Conservation (phyloP, 768 basidiomycete species). For the Heimioporus sp. region DNA sequence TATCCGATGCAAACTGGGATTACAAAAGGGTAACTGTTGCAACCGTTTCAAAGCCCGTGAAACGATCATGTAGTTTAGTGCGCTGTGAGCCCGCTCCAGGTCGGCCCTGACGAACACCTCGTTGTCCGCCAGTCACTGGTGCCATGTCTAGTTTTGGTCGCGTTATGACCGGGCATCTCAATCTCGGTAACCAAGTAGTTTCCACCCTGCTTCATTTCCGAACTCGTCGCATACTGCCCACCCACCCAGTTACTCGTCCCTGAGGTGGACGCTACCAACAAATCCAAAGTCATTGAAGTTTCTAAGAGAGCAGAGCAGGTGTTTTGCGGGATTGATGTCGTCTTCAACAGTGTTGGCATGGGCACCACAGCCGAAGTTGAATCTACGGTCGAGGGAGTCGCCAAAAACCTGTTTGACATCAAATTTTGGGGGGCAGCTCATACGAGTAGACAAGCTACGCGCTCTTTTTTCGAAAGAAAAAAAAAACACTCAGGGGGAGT, state of each 20-base stretch:
- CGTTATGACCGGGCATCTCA: slow-evolving; percentile 31
- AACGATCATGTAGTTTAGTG: slow-evolving; percentile 15
- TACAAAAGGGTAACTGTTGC: no score
- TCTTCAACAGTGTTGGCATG: slow-evolving; percentile 36
- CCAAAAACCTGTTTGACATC: slow-evolving; percentile 34
- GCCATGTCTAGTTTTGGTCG: slow-evolving; percentile 41
- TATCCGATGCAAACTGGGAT: no score
- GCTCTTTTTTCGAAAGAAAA: slow-evolving; percentile 36
- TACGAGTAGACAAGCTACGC: slow-evolving; percentile 29
- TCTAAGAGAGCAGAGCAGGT: slow-evolving; percentile 22
- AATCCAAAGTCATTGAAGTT: slow-evolving; percentile 20
- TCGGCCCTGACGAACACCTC: neutral
- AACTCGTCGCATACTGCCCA: slow-evolving; percentile 22
- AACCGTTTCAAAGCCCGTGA: no score
- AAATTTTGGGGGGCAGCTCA: slow-evolving; percentile 35
- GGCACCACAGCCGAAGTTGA: slow-evolving; percentile 34
- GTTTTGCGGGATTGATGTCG: slow-evolving; percentile 37
- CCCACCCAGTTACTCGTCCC: slow-evolving; percentile 27
- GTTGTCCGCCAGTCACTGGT: slow-evolving; percentile 27
- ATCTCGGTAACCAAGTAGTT: slow-evolving; percentile 35
- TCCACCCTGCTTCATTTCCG: slow-evolving; percentile 41
- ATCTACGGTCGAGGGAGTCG: slow-evolving; percentile 26
- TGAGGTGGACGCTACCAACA: slow-evolving; percentile 32
- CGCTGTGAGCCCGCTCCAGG: no score
- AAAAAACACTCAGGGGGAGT: slow-evolving; percentile 38